Evolutionary conservation across 2,329 filamentous ascomycete genomes (phyloP).

Genomic region (Beauveria caledonica): DNA sequence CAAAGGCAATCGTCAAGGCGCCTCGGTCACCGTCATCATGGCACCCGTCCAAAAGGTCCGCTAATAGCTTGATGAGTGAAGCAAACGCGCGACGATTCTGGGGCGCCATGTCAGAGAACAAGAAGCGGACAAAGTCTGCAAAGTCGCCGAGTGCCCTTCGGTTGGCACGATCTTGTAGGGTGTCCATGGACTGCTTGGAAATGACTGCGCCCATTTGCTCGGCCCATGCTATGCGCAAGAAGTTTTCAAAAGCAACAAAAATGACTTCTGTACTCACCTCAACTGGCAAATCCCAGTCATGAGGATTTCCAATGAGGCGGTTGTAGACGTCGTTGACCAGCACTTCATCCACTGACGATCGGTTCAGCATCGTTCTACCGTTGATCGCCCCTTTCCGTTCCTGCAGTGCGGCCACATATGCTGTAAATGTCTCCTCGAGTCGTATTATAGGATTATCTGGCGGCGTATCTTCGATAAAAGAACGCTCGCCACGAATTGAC

Average conservation of each 20-base stretch:
- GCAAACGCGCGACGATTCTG: slow-evolving; percentile 72
- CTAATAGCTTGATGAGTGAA: slow-evolving; percentile 74
- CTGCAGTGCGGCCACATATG: slow-evolving; percentile 74
- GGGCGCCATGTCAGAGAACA: slow-evolving; percentile 59
- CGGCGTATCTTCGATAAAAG: slow-evolving; percentile 36
- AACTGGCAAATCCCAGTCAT: slow-evolving; percentile 64
- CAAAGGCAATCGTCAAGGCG: slow-evolving; percentile 79
- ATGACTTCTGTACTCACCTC: slow-evolving; percentile 76
- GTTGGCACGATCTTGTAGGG: slow-evolving; percentile 61
- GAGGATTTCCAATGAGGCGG: slow-evolving; percentile 72
- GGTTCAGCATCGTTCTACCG: slow-evolving; percentile 64
- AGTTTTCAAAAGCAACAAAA: slow-evolving; percentile 90
- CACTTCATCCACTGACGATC: slow-evolving; percentile 64
- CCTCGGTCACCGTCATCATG: slow-evolving; percentile 87
- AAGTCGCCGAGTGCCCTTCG: slow-evolving; percentile 66
- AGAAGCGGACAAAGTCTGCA: slow-evolving; percentile 56
- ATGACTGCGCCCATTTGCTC: slow-evolving; percentile 83
- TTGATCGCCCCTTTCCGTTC: slow-evolving; percentile 81
- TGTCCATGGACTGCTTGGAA: slow-evolving; percentile 59
- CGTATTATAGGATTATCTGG: slow-evolving; percentile 60
- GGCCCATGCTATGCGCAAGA: slow-evolving; percentile 78
- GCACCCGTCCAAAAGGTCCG: slow-evolving; percentile 81
- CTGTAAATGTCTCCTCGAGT: slow-evolving; percentile 77
- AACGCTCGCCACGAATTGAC: slow-evolving; percentile 37
- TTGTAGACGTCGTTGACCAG: slow-evolving; percentile 88